phyloP scores from a whole-genome alignment of 2,329 filamentous ascomycete genomes.

The Epichloe amarillans region DNA sequence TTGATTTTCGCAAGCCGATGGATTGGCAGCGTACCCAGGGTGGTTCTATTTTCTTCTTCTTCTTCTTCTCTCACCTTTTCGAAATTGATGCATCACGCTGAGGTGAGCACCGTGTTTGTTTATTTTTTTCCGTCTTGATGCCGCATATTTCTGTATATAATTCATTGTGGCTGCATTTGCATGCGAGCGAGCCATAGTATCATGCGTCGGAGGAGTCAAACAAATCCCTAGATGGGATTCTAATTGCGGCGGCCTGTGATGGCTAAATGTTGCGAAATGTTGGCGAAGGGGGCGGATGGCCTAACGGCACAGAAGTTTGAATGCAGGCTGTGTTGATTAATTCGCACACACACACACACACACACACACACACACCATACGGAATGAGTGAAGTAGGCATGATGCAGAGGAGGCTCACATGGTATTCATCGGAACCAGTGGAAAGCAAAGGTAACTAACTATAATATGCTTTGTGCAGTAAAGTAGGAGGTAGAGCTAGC shows the following conservation, averaged over 20 bases:
- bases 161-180: conserved; percentile 1
- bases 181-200: conserved; percentile 1
- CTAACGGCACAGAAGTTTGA: too few species aligned
- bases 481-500: too few species aligned
- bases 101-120: not conserved
- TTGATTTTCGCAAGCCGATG: not conserved
- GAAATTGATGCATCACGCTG: not conserved
- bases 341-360: too few species aligned
- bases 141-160: conserved; percentile 5
- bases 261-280: not conserved
- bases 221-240: not conserved
- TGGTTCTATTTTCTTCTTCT: not conserved
- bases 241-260: not conserved
- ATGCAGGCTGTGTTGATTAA: too few species aligned
- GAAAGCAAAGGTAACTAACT: too few species aligned
- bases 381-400: too few species aligned
- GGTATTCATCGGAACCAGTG: too few species aligned
- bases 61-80: not conserved
- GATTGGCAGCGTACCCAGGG: not conserved
- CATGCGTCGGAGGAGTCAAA: not conserved
- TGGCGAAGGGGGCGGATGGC: not conserved
- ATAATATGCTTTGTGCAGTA: too few species aligned
- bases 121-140: not conserved
- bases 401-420: too few species aligned
- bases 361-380: too few species aligned